Percentiles rank a stretch among this genome's conserved stretches.
These are phyloP conservation scores for Colletotrichum cereale DNA, from an alignment of 2,329 filamentous ascomycete genomes.

Conservation along the genomic window DNA sequence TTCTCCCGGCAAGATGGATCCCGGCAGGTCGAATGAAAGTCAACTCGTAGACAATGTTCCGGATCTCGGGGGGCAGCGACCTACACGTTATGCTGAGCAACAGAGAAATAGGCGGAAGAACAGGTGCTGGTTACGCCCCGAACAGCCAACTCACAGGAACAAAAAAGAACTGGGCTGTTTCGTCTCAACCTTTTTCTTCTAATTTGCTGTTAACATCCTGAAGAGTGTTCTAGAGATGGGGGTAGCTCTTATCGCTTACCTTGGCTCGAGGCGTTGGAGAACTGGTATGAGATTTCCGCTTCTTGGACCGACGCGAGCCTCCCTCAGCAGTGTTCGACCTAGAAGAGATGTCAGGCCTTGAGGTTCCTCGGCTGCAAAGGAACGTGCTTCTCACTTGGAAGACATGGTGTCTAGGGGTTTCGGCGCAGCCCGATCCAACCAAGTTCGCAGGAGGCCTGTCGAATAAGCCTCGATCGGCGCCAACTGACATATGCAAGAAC, in stretches of 20 bases:
- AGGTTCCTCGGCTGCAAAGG: neutral
- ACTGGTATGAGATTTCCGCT: neutral
- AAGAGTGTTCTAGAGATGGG: rapidly evolving
- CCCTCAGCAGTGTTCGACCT: neutral
- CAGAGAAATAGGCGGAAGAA: neutral
- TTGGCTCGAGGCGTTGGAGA: neutral
- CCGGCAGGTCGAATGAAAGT: neutral
- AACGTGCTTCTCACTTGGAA: neutral
- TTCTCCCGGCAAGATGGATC: neutral
- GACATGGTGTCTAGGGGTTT: neutral
- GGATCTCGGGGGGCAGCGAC: constrained; percentile 2
- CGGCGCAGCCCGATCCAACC: neutral
- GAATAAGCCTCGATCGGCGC: neutral
- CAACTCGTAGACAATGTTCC: neutral
- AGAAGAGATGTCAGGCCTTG: neutral
- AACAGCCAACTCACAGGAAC: neutral
- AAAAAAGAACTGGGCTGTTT: neutral
- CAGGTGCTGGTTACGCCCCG: neutral
- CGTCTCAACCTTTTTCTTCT: neutral
- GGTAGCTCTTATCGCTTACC: neutral
- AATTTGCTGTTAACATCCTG: rapidly evolving
- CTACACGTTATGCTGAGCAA: neutral
- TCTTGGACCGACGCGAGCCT: neutral
- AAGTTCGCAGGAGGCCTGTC: neutral
- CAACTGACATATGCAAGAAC: neutral